Conservation (phyloP, 352 stramenopile species). For the Pythium rhizo-oryzae region DNA sequence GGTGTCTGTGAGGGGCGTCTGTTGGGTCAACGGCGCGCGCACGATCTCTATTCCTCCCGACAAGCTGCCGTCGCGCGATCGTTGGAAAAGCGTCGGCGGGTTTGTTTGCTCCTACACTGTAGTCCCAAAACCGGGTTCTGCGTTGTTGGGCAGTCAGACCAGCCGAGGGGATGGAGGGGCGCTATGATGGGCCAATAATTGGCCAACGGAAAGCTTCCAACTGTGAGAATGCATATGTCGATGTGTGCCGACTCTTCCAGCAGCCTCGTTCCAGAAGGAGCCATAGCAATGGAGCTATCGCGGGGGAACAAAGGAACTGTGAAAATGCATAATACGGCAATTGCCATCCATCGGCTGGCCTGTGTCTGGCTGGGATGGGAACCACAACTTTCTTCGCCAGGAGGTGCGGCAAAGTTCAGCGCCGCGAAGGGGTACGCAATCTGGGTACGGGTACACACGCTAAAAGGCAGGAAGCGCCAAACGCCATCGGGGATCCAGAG, state of each 20-base stretch:
- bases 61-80: slow-evolving; percentile 19
- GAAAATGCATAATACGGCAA: not conserved
- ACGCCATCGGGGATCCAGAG: too few species aligned
- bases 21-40: not conserved
- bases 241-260: slow-evolving; percentile 6
- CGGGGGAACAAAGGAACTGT: not conserved
- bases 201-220: not conserved
- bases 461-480: too few species aligned
- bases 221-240: slow-evolving; percentile 9
- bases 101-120: not conserved
- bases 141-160: slow-evolving; percentile 1
- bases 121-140: not conserved
- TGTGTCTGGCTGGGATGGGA: slow-evolving; percentile 11
- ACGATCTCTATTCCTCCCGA: slow-evolving; percentile 13
- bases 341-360: not conserved
- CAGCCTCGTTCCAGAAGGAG: slow-evolving; percentile 2
- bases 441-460: too few species aligned
- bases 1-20: not conserved
- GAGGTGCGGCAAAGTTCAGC: too few species aligned
- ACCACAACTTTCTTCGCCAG: not conserved
- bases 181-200: slow-evolving; percentile 10
- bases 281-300: not conserved
- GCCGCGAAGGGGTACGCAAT: too few species aligned
- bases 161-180: not conserved
- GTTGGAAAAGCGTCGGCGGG: slow-evolving; percentile 6